Evolutionary conservation across 495 filamentous ascomycete species (phyloP), one percentile per base, ranked within the genome.

Genomic region (Cercophora samala): DNA sequence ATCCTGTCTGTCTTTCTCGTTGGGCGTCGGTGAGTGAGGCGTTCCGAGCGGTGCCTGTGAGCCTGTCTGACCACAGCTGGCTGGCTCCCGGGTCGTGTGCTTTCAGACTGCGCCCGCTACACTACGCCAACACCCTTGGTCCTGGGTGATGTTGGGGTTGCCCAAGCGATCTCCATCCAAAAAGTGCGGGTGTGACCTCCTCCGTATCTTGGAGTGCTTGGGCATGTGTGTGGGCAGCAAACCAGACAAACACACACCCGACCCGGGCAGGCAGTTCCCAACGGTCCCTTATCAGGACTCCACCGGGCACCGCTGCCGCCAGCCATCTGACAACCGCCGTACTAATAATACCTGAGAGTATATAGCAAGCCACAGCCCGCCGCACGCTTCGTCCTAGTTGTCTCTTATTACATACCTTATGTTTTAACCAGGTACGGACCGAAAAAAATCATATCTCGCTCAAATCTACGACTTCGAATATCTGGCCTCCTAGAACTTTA

Each of bases 241-340:
- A 29, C 26, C 26, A 29, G 26, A 4, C 4, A 29, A 29, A 4
- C 4, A 4, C 4, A 29, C 26, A 29, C 18, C 21, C 11, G 15
- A 22, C 15, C 21, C 23, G 24, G 58, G 26, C 58, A 61, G 58
- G 58, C 58, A 29, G 58, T 61, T 61, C 26, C 21, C 17, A 25
- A 29, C n/a, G 26, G 60, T 42, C 29, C 25, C 60, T 62, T 62
- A 62, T 62, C 60, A 62, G 60, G 60, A 62, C 60, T 46, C 60
- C 60, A 62, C 60, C 21, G n/a, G n/a, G n/a, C n/a, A 29, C 19
- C 19, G 23, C 19, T 24, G n/a, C 54, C 54, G 18, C 19, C 23
- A 21, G 23, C 54, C 23, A 21, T 23, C 23, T 60, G 23, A 60
- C 53, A 60, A n/a, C 58, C 18, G 26, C 58, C 58, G 18, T 5